A percentile compares a stretch with the other conserved stretches of the same genome.
These are phyloP conservation scores for Fusarium irregulare DNA, from an alignment of 2,329 filamentous ascomycete species.

Conservation along the genomic window DNA sequence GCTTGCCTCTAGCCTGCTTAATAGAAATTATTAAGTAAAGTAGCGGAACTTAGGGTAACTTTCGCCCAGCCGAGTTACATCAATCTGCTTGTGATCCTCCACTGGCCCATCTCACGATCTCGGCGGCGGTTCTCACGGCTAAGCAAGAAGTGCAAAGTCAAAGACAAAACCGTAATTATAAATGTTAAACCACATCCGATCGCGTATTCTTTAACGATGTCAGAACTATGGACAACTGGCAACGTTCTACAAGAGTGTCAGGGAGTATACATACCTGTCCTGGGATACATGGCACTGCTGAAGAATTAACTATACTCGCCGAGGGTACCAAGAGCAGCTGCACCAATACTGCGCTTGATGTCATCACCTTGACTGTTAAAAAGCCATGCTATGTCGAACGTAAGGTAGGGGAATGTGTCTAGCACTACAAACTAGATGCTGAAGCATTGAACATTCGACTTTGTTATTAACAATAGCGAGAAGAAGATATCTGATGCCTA, in stretches of 20 bases:
- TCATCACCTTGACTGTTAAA: constrained; percentile 31
- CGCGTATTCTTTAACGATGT: background rate
- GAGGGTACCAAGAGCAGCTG: constrained; percentile 10
- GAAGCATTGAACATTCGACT: too few species aligned
- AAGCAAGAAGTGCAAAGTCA: constrained; percentile 16
- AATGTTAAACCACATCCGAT: constrained; percentile 23
- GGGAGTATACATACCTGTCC: background rate
- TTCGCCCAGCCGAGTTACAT: constrained; percentile 22
- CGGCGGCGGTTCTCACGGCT: constrained; percentile 11
- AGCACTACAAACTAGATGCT: too few species aligned
- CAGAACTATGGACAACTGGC: background rate
- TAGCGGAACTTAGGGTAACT: constrained; percentile 25
- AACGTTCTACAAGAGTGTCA: too few species aligned
- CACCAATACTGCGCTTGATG: constrained; percentile 12
- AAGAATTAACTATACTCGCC: constrained; percentile 22
- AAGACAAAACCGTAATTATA: constrained; percentile 7
- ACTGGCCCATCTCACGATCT: constrained; percentile 13
- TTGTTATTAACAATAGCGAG: constrained; percentile 3
- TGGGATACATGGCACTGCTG: constrained; percentile 22
- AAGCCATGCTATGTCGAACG: constrained; percentile 30
- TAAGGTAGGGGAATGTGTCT: background rate
- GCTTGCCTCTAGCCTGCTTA: rapidly evolving
- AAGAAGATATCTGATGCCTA: constrained; percentile 11
- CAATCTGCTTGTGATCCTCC: constrained; percentile 9
- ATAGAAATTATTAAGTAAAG: background rate